phyloP scores from a whole-genome alignment of 768 basidiomycete genomes.

The Rubroboletus pulcherrimus region DNA sequence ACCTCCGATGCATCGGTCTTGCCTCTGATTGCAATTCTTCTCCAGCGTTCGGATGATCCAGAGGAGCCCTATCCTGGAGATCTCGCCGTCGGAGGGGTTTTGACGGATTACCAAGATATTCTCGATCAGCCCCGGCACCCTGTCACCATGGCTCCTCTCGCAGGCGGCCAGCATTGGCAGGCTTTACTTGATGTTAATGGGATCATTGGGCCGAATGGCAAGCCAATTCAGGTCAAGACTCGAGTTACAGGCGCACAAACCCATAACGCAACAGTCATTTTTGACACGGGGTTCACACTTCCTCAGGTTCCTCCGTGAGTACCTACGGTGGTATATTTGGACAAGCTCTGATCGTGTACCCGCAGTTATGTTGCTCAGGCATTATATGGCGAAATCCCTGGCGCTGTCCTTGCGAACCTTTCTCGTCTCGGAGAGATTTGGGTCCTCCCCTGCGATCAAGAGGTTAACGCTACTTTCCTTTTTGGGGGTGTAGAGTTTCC shows the following conservation, averaged over 20 bases:
- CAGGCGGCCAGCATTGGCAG: slow-evolving; percentile 60
- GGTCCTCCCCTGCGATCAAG: slow-evolving; percentile 58
- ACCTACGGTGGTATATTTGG: background rate
- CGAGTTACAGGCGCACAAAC: slow-evolving; percentile 41
- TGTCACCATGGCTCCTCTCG: slow-evolving; percentile 39
- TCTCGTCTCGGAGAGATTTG: slow-evolving; percentile 45
- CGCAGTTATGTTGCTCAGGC: slow-evolving; percentile 50
- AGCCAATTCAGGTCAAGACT: slow-evolving; percentile 42
- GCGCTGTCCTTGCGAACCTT: slow-evolving; percentile 45
- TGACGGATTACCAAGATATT: slow-evolving; percentile 48
- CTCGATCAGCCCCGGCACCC: slow-evolving; percentile 47
- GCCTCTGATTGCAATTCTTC: slow-evolving; percentile 60
- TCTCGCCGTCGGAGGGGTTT: slow-evolving; percentile 58
- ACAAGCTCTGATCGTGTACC: slow-evolving; percentile 12
- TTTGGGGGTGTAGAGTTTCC: slow-evolving; percentile 56
- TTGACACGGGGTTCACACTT: slow-evolving; percentile 70
- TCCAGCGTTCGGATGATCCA: slow-evolving; percentile 58
- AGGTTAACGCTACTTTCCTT: slow-evolving; percentile 62
- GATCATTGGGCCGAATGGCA: slow-evolving; percentile 58
- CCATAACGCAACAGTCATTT: slow-evolving; percentile 52
- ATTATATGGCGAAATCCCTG: slow-evolving; percentile 54
- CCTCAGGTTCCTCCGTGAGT: slow-evolving; percentile 55
- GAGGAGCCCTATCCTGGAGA: slow-evolving; percentile 51
- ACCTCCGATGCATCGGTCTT: slow-evolving; percentile 51
- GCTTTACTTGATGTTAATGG: slow-evolving; percentile 58